A percentile compares a stretch with the other conserved stretches of the same genome.
Evolutionary conservation across 2,329 filamentous ascomycete genomes (phyloP).

Genomic region (Reticulascus tulasneorum): DNA sequence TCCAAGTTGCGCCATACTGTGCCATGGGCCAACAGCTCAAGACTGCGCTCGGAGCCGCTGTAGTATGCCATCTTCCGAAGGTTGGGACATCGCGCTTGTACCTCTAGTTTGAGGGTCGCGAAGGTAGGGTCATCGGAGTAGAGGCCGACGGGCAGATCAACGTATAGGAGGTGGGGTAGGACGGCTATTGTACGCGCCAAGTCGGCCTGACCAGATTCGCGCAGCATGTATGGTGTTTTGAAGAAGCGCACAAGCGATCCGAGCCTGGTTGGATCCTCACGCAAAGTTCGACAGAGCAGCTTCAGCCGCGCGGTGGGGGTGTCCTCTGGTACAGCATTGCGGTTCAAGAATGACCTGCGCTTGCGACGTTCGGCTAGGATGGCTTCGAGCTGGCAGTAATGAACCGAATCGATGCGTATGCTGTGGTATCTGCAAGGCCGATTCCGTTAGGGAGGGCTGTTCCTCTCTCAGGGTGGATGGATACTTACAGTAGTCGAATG

Average conservation of each 20-base stretch:
- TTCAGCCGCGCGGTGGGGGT: conserved; percentile 71
- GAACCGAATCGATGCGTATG: conserved; percentile 88
- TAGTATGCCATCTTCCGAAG: conserved; percentile 87
- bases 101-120: conserved; percentile 72
- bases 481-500: conserved; percentile 57
- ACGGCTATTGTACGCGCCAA: conserved; percentile 83
- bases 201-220: conserved; percentile 79
- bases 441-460: conserved; percentile 5
- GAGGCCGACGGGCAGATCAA: conserved; percentile 86
- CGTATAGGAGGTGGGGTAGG: conserved; percentile 78
- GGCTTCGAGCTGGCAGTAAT: conserved; percentile 88
- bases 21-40: conserved; percentile 65
- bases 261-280: conserved; percentile 67
- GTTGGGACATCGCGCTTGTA: conserved; percentile 78
- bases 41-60: conserved; percentile 70
- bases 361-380: conserved; percentile 75
- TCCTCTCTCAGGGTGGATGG: neutral
- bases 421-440: conserved; percentile 66
- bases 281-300: conserved; percentile 76
- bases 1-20: conserved; percentile 67
- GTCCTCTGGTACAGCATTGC: conserved; percentile 78
- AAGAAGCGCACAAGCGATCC: conserved; percentile 71
- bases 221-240: conserved; percentile 92
- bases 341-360: conserved; percentile 66
- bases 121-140: conserved; percentile 77